Evolutionary conservation across 108 stramenopile species (phyloP).

Genomic region (Nitzschia sp.): DNA sequence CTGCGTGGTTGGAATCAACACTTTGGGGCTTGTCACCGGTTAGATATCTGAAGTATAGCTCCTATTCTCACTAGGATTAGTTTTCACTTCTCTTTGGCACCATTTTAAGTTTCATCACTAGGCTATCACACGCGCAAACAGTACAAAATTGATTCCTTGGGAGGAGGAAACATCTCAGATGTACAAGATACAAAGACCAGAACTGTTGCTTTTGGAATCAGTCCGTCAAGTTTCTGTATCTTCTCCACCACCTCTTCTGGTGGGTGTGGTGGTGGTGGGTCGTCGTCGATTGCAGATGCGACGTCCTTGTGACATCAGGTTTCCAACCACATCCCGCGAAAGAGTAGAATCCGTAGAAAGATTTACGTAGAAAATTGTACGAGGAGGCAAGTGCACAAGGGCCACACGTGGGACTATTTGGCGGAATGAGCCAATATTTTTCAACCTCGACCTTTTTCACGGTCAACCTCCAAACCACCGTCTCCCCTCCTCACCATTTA

Average conservation of each 20-base stretch:
- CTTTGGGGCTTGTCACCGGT: conserved; percentile 94
- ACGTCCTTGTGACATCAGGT: conserved; percentile 3
- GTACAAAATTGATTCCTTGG: too few species aligned
- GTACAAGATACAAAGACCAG: too few species aligned
- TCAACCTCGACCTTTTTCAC: conserved; percentile 18
- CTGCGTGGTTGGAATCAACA: conserved; percentile 87
- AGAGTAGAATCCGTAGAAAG: not conserved
- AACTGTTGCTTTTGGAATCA: not conserved
- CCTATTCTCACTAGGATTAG: not conserved
- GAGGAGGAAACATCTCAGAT: too few species aligned
- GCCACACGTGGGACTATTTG: conserved; percentile 7
- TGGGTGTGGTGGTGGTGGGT: not conserved
- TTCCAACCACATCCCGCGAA: conserved; percentile 9
- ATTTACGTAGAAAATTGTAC: not conserved
- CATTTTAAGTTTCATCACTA: too few species aligned
- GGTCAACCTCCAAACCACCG: not conserved
- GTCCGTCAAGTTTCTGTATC: not conserved
- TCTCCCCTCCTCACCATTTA: not conserved
- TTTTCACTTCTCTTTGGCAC: too few species aligned
- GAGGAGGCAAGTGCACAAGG: not conserved
- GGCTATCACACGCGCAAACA: too few species aligned
- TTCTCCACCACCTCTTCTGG: not conserved
- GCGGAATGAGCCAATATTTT: conserved; percentile 9
- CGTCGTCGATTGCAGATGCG: not conserved
- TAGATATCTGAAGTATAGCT: conserved; percentile 2